A percentile compares a stretch with the other conserved stretches of the same genome.
Evolutionary conservation across 345 rosid species (phyloP).

Genomic region (Tarenaya hassleriana): DNA sequence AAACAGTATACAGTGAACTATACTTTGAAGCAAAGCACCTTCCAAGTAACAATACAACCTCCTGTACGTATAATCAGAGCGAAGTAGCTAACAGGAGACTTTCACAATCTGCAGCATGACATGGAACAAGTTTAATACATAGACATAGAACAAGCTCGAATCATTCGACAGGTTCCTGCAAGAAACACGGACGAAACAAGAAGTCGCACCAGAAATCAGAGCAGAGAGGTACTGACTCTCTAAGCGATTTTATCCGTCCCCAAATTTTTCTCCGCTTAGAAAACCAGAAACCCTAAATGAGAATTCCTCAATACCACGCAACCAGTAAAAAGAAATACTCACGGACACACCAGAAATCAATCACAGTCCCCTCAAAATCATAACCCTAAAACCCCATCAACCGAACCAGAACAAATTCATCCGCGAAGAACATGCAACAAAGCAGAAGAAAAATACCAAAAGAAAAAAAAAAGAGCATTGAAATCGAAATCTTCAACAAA

Average conservation of each 20-base stretch:
- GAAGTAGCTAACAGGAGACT: constrained; percentile 14
- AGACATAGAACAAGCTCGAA: background rate
- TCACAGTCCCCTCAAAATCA: background rate
- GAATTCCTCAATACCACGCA: background rate
- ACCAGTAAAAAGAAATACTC: background rate
- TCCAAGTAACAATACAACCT: constrained; percentile 13
- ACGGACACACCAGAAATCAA: background rate
- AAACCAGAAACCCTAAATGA: constrained; percentile 1
- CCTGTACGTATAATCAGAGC: constrained; percentile 1
- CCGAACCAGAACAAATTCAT: background rate
- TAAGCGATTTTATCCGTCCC: background rate
- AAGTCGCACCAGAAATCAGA: background rate
- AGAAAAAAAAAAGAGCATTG: background rate
- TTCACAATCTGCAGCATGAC: constrained; percentile 22
- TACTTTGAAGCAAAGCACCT: background rate
- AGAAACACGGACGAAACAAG: background rate
- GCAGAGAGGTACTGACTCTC: background rate
- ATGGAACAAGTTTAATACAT: no score
- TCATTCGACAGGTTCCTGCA: background rate
- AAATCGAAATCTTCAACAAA: constrained; percentile 16
- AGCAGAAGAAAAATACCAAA: background rate
- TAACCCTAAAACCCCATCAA: background rate
- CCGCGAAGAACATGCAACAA: background rate
- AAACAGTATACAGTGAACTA: background rate
- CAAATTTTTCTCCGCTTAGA: background rate